These are phyloP conservation scores for Sphaerulina vaccinii DNA, from an alignment of 2,329 filamentous ascomycete species.

Conservation along the genomic window DNA sequence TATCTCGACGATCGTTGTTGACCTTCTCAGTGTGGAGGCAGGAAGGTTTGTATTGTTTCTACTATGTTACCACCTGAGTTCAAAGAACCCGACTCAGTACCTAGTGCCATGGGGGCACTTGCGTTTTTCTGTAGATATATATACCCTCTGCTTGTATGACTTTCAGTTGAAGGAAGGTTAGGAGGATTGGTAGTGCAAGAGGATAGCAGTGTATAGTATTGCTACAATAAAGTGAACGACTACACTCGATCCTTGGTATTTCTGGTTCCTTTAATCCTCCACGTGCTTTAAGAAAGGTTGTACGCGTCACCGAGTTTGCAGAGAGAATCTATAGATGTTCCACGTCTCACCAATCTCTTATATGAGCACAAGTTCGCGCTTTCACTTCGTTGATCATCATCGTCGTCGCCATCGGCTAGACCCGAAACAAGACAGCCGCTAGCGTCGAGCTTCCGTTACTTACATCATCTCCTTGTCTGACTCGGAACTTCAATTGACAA, in stretches of 20 bases:
- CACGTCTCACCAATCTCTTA: no score
- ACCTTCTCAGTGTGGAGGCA: neutral
- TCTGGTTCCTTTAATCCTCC: no score
- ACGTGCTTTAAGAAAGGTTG: no score
- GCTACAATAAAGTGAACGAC: neutral
- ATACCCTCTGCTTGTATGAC: neutral
- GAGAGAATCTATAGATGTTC: no score
- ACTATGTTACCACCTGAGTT: neutral
- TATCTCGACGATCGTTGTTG: conserved; percentile 4
- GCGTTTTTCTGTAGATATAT: neutral
- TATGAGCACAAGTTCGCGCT: no score
- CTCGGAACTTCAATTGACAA: no score
- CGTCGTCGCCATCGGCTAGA: neutral
- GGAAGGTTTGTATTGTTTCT: neutral
- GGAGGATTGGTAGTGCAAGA: neutral
- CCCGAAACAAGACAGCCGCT: no score
- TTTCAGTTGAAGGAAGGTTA: neutral
- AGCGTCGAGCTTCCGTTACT: no score
- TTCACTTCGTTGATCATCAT: neutral
- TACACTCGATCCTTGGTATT: no score
- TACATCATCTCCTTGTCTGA: no score
- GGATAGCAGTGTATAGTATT: neutral
- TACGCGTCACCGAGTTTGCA: no score
- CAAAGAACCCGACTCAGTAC: neutral
- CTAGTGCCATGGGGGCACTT: neutral